Evolutionary conservation across 768 basidiomycete genomes (phyloP), one percentile per base, ranked within the genome.

Genomic region (Tulasnella sp.): DNA sequence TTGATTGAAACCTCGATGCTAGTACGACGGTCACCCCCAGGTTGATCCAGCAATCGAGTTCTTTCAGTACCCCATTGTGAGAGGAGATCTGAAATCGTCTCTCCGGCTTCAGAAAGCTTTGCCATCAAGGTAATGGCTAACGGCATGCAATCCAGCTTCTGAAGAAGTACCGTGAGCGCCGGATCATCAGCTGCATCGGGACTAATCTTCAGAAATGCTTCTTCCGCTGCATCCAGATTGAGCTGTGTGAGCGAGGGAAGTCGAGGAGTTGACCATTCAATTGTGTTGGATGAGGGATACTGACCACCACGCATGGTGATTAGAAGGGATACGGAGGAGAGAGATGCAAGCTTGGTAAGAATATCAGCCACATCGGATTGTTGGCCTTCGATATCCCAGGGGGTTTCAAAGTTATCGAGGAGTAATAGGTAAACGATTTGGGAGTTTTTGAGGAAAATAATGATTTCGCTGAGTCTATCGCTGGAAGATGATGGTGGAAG

Each of bases 401-500:
- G 61, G 4, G 68, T 67, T 58, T 71, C 70, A 45, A 71, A 68
- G 46, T 70, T 67, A 48, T 70, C 68, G 7, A 71, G 57, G 20
- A 70, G 51, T 19, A 71, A 29, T 20, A 70, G 39, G 6, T 64
- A 55, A 6, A 59, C 62, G 3, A 58, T 56, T 15, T 54, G 56
- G 9, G 59, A 53, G 53, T 44, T 39, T 20, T 53, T 37, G 19
- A 65, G 62, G 45, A 62, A 61, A 16, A 41, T 45, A 24, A 62
- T 39, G 40, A 62, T 58, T 44, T 60, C 53, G 8, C 28, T 45
- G 15, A 60, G 55, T 5, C 43, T 41, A 48, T 62, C 57, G n/a
- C 58, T 54, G 15, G 59, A 61, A 28, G 53, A 53, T n/a, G 39
- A 40, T 5, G 47, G 48, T n/a, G 58, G 58, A 42, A 63, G 56